phyloP scores from a whole-genome alignment of 2,329 filamentous ascomycete genomes.

The Trichoderma gracile region DNA sequence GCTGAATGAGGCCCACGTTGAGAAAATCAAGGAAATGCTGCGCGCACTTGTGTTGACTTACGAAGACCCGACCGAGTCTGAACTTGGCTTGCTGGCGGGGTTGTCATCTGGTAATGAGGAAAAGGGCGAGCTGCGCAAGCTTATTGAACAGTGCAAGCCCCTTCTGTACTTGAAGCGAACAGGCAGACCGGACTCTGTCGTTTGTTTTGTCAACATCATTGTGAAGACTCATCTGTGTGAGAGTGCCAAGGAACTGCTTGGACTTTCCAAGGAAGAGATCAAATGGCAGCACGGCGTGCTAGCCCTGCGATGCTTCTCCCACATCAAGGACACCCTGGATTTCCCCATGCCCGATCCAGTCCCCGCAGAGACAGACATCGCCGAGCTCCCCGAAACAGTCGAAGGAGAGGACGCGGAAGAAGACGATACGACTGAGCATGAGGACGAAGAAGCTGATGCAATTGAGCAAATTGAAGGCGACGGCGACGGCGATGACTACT shows the following conservation, averaged over 20 bases:
- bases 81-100: conserved; percentile 43
- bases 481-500: neutral
- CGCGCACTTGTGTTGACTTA: conserved; percentile 45
- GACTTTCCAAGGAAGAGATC: conserved; percentile 42
- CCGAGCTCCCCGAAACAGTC: neutral
- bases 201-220: conserved; percentile 34
- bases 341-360: conserved; percentile 29
- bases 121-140: conserved; percentile 37
- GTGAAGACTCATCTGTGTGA: conserved; percentile 44
- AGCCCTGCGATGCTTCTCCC: conserved; percentile 41
- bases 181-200: neutral
- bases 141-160: conserved; percentile 44
- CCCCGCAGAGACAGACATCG: neutral
- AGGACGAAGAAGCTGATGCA: neutral
- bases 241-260: conserved; percentile 38
- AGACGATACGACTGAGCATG: neutral
- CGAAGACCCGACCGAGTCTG: conserved; percentile 43
- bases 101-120: conserved; percentile 37
- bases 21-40: conserved; percentile 46
- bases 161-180: conserved; percentile 33
- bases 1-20: conserved; percentile 36
- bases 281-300: conserved; percentile 47
- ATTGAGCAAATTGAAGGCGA: neutral
- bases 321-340: conserved; percentile 40
- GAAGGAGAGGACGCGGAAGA: neutral